Conservation (phyloP, 257 asterid genomes). For the Ballota nigra region DNA sequence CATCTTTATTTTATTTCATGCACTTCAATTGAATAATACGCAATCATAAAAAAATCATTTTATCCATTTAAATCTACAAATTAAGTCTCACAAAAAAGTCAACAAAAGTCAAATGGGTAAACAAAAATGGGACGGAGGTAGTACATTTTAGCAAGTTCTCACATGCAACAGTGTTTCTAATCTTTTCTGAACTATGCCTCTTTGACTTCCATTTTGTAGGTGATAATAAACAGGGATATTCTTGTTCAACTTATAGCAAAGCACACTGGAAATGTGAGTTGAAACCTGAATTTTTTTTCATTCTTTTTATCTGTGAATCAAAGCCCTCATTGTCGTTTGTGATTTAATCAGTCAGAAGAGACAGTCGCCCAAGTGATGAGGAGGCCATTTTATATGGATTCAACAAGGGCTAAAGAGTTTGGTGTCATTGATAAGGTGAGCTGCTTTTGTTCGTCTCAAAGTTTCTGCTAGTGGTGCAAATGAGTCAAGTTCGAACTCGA, state of each 20-base stretch:
- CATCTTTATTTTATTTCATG: too few relatives aligned
- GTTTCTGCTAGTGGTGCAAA: not conserved
- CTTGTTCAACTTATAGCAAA: conserved; percentile 72
- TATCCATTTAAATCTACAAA: too few relatives aligned
- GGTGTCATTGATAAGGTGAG: conserved; percentile 84
- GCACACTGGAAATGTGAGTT: conserved; percentile 92
- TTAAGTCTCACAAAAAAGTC: too few relatives aligned
- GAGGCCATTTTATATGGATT: conserved; percentile 76
- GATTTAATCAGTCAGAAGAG: conserved; percentile 60
- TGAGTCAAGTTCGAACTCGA: too few relatives aligned
- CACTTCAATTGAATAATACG: too few relatives aligned
- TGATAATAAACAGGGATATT: conserved; percentile 58
- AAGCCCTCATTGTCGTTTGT: conserved; percentile 8
- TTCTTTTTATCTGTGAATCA: conserved; percentile 15
- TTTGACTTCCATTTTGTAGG: conserved; percentile 46
- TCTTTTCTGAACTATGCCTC: conserved; percentile 7
- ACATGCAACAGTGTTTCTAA: not conserved
- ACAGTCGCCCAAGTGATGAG: conserved; percentile 59
- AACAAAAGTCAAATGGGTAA: too few relatives aligned
- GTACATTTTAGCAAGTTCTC: not conserved
- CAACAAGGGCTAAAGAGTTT: conserved; percentile 71
- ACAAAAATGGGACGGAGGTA: too few relatives aligned
- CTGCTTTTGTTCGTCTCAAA: conserved; percentile 14
- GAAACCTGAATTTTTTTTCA: not conserved
- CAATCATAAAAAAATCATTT: too few relatives aligned